These are phyloP conservation scores for Cryptococcus sp. DNA, from an alignment of 1,284 basidiomycete species.

Conservation along the genomic window DNA sequence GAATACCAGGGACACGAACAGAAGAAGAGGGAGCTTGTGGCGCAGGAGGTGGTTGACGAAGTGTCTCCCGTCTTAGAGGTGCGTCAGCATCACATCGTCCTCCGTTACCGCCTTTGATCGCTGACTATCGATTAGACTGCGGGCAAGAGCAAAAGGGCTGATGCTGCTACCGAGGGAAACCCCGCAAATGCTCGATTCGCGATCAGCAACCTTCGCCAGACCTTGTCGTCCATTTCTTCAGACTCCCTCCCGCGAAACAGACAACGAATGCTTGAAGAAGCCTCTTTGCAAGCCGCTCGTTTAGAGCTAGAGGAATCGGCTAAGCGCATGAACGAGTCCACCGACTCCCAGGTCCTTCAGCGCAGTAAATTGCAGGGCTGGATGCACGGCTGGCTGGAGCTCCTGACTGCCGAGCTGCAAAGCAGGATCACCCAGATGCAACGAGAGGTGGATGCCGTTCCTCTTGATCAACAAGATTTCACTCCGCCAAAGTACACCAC, in stretches of 20 bases:
- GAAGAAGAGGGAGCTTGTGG: conserved; percentile 29
- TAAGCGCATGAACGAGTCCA: conserved; percentile 63
- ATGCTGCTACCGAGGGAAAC: conserved; percentile 1
- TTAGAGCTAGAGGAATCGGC: conserved; percentile 70
- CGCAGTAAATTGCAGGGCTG: conserved; percentile 67
- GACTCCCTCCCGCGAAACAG: conserved; percentile 67
- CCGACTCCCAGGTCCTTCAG: conserved; percentile 57
- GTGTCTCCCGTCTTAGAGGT: conserved; percentile 43
- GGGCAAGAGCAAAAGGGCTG: conserved; percentile 13
- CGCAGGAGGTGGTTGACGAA: conserved; percentile 35
- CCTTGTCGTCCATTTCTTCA: conserved; percentile 63
- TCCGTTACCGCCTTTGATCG: background rate
- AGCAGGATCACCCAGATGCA: conserved; percentile 62
- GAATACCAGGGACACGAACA: conserved; percentile 31
- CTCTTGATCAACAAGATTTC: conserved; percentile 14
- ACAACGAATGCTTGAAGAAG: conserved; percentile 79
- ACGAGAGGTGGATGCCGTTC: conserved; percentile 47
- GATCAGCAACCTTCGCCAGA: conserved; percentile 69
- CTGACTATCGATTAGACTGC: background rate
- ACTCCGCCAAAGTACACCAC: conserved; percentile 19
- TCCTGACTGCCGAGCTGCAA: conserved; percentile 62
- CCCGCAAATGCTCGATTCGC: conserved; percentile 46
- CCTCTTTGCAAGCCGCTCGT: conserved; percentile 79
- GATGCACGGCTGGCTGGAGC: conserved; percentile 88
- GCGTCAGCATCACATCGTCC: conserved; percentile 5